A percentile compares a stretch with the other conserved stretches of the same genome.
Conservation (phyloP, 2,329 filamentous ascomycete genomes). For the Coniella vitis region DNA sequence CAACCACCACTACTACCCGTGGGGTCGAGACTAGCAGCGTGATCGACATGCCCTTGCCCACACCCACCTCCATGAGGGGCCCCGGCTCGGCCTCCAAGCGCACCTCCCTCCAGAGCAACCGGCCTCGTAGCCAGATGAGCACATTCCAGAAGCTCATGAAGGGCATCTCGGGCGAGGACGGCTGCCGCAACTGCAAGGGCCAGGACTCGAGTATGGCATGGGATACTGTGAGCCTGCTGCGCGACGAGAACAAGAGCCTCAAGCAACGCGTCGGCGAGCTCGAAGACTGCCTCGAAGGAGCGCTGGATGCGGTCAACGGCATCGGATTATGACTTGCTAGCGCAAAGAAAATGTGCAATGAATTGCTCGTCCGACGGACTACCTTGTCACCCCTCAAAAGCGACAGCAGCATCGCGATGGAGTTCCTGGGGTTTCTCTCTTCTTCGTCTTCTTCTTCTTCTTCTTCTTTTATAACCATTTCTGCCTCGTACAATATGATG, state of each 20-base stretch:
- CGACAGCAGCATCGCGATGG: constrained; percentile 7
- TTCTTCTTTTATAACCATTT: background rate
- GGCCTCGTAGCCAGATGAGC: constrained; percentile 28
- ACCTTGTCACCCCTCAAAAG: background rate
- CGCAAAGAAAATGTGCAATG: constrained; percentile 4
- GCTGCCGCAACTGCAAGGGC: constrained; percentile 52
- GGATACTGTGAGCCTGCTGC: constrained; percentile 56
- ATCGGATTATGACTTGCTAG: constrained; percentile 33
- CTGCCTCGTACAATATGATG: background rate
- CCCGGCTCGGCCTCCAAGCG: constrained; percentile 6
- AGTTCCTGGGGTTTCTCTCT: constrained; percentile 9
- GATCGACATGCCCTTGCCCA: constrained; percentile 15
- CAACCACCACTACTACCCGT: constrained; percentile 28
- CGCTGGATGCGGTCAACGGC: constrained; percentile 53
- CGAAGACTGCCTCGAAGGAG: constrained; percentile 54
- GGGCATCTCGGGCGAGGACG: constrained; percentile 34
- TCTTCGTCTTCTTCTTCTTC: constrained; percentile 11
- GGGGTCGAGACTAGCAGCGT: constrained; percentile 15
- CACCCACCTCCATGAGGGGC: constrained; percentile 8
- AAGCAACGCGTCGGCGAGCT: constrained; percentile 53
- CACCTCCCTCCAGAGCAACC: constrained; percentile 6
- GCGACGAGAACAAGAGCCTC: constrained; percentile 55
- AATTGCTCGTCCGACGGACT: constrained; percentile 5
- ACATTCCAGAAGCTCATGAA: constrained; percentile 43
- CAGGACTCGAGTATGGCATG: constrained; percentile 54